Base-by-base conservation (phyloP, 1,284 basidiomycete species). In the Phlebopus sp. region DNA sequence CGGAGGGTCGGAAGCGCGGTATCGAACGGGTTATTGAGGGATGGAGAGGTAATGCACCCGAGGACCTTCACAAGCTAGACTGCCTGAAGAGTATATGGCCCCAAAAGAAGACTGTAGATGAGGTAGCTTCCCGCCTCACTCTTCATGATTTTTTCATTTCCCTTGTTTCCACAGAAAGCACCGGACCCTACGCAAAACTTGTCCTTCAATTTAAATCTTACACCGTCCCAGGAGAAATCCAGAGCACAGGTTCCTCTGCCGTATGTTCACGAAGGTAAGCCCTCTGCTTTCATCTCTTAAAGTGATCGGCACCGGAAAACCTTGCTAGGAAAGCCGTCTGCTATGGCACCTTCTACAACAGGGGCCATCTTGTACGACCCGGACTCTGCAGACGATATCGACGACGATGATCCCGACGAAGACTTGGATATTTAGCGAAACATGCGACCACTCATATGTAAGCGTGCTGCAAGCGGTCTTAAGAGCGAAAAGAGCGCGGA, bases 371-470 rank as follows among this genome's bases (percentile, higher is more conserved):
- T 78, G 46, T 93, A 92, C 53, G 86, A 91, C 56, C 90, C 91
- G 14, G 90, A 92, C 60, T 90, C 89, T 15, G 90, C 86, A 29
- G 90, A 93, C 59, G 91, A 93, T 56, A 78, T 92, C 41, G 90
- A 93, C 58, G 90, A 92, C 47, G 91, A 93, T 46, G 90, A 93
- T 70, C 90, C 90, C 17, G 90, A 93, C 58, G 90, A 92, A 60
- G 90, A 93, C 64, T 68, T 93, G 49, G 88, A 93, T 62, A 84
- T 92, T 49, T 92, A 71, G 67, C n/a, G 35, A 36, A 19, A 7
- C 13, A 10, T 17, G 7, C 13, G 35, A 15, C n/a, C 11, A 17
- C n/a, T 36, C 11, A 7, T 36, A 36, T 5, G 7, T 36, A 6
- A 11, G 4, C 14, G 11, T 10, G 11, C 18, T 36, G 35, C 15